Conservation (phyloP, 305 asterid genomes). For the Plantago coronopus region DNA sequence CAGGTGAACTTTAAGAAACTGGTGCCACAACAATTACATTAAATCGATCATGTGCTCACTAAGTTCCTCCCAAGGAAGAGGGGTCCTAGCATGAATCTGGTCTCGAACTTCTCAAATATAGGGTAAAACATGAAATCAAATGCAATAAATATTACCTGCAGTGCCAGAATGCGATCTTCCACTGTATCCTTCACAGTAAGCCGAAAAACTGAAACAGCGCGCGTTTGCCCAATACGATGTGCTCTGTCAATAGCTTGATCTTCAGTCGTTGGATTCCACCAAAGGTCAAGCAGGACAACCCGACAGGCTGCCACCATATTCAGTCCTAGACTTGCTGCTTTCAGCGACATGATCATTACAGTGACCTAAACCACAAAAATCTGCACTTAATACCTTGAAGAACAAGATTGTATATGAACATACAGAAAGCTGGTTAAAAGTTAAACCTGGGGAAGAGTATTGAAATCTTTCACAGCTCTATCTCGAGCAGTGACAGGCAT, state of each 20-base stretch:
- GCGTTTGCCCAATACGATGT: constrained; percentile 93
- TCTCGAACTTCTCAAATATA: no score
- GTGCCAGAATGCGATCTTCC: constrained; percentile 94
- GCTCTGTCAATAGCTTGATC: constrained; percentile 99
- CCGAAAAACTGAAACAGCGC: constrained; percentile 90
- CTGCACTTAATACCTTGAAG: constrained; percentile 15
- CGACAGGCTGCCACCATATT: constrained; percentile 97
- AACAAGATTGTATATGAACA: background rate
- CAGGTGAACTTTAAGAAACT: background rate
- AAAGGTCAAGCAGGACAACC: constrained; percentile 92
- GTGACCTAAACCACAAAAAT: constrained; percentile 49
- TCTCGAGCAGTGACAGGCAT: constrained; percentile 88
- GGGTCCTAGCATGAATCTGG: no score
- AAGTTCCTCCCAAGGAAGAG: background rate
- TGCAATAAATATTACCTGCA: constrained; percentile 56
- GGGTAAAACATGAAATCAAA: constrained; percentile 4
- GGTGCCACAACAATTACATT: background rate
- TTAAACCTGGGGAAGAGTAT: constrained; percentile 82
- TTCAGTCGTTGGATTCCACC: constrained; percentile 99
- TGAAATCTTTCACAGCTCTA: constrained; percentile 91
- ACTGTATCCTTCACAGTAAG: constrained; percentile 93
- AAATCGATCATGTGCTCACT: background rate
- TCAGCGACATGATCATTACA: constrained; percentile 93
- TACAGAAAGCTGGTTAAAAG: constrained; percentile 15
- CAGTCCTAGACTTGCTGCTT: constrained; percentile 97